Evolutionary conservation across 2,329 filamentous ascomycete species (phyloP).

Genomic region (Pseudogymnoascus sp.): DNA sequence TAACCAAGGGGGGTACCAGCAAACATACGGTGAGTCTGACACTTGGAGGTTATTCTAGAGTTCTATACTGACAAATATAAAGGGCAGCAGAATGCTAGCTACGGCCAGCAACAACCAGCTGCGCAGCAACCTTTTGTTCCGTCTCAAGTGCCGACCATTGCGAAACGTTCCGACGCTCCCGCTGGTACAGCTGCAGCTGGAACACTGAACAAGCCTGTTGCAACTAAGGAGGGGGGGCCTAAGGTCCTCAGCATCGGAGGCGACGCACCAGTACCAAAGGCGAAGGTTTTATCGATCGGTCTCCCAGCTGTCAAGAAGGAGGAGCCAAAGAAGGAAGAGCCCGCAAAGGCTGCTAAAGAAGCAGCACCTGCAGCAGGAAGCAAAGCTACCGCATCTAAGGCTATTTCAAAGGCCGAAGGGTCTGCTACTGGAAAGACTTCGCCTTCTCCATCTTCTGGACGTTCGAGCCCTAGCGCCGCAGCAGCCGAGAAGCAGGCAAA

Average conservation of each 20-base stretch:
- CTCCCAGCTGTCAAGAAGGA: slow-evolving; percentile 46
- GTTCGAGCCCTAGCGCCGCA: slow-evolving; percentile 67
- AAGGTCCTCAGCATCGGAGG: slow-evolving; percentile 59
- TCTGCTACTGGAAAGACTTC: slow-evolving; percentile 63
- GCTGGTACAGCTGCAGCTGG: slow-evolving; percentile 36
- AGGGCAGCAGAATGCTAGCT: slow-evolving; percentile 46
- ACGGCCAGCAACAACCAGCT: slow-evolving; percentile 43
- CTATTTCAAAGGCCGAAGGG: slow-evolving; percentile 75
- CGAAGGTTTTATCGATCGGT: slow-evolving; percentile 72
- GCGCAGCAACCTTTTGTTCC: slow-evolving; percentile 23
- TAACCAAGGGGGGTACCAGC: slow-evolving; percentile 24
- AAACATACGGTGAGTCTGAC: slow-evolving; percentile 32
- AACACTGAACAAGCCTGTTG: slow-evolving; percentile 41
- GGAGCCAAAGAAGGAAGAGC: slow-evolving; percentile 34
- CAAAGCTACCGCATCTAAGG: slow-evolving; percentile 80
- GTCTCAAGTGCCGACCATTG: slow-evolving; percentile 43
- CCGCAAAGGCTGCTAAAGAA: slow-evolving; percentile 39
- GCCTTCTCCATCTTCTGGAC: slow-evolving; percentile 73
- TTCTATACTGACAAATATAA: slow-evolving; percentile 11
- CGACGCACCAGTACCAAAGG: slow-evolving; percentile 38
- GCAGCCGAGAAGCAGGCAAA: slow-evolving; percentile 41
- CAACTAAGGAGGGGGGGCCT: slow-evolving; percentile 46
- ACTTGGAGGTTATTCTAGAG: background rate
- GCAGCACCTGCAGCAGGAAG: slow-evolving; percentile 53
- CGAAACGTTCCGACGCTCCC: slow-evolving; percentile 46